Base-by-base conservation (phyloP, 2,329 filamentous ascomycete species). In the Phoma herbarum region DNA sequence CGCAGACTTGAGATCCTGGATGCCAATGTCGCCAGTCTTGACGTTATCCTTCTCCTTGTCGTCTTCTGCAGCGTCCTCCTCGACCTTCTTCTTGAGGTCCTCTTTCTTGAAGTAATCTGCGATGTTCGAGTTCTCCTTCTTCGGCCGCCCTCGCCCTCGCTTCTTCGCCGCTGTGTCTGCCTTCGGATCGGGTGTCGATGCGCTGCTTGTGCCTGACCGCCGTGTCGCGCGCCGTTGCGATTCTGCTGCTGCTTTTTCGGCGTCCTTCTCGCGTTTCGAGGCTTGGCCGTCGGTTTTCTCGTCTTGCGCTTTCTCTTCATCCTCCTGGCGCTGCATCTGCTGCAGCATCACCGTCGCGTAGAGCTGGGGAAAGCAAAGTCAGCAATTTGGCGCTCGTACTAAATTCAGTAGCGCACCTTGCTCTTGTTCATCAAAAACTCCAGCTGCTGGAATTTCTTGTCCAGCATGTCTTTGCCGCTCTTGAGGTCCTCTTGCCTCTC, bases 1-100 rank as follows among this genome's bases (percentile, higher is more conserved):
- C 0, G 93, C 94, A 75, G 96, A 92, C 56, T 88, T 84, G 16
- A 97, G 78, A 52, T 93, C 84, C 65, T 89, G 86, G 50, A 86
- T 83, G 25, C 87, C 86, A 55, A 89, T 80, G 22, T 85, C 85
- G n/a, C 83, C 81, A 3, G 85, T 82, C 52, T 87, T 84, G 7
- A 85, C 80, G 51, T 85, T 84, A 46, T 83, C 81, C 44, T 86
- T 84, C 39, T 84, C 82, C 0, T 83, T 85, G 7, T 85, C 85
- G 61, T 87, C 82, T 57, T 85, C 83, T 35, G 88, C 72, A 1
- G 84, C 85, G 60, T 88, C 83, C 22, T 84, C 79, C 1, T 83
- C 82, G 18, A 83, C 80, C 35, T 83, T 81, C 14, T 83, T 80
- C 56, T 85, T 73, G 26, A 88, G 67, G 29, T 88, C 82, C 25